phyloP scores from a whole-genome alignment of 805 yeast species.

The Yarrowia osloensis region DNA sequence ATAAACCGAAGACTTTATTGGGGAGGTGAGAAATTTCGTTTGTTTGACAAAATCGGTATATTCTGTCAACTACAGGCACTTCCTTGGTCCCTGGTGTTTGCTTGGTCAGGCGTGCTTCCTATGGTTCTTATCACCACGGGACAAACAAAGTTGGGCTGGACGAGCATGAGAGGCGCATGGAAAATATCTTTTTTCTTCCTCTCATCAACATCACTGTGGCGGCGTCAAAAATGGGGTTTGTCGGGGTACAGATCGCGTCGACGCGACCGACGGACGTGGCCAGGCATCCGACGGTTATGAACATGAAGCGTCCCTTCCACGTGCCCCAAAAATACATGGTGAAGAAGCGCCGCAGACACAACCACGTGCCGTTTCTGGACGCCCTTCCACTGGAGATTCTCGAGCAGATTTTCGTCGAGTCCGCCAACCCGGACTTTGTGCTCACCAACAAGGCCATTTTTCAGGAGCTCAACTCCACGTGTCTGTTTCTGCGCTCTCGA shows the following conservation, averaged over 20 bases:
- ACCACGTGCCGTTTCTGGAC: background rate
- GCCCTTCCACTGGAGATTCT: conserved; percentile 2
- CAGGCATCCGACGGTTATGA: background rate
- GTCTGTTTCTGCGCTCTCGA: background rate
- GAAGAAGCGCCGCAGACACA: background rate
- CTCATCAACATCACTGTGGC: no score
- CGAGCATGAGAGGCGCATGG: background rate
- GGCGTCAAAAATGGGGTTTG: background rate
- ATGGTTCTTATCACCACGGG: no score
- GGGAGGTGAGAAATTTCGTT: no score
- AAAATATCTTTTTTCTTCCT: no score
- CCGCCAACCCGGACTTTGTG: background rate
- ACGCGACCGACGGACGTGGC: background rate
- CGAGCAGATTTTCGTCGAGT: conserved; percentile 1
- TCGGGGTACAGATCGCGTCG: background rate
- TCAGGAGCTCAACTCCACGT: background rate
- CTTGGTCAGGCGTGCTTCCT: no score
- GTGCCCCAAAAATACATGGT: background rate
- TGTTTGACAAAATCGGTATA: no score
- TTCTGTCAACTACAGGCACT: no score
- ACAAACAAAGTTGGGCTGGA: no score
- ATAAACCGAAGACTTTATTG: no score
- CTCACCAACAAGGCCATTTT: background rate
- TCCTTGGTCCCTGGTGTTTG: no score
- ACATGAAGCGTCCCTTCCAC: background rate